Base-by-base conservation (phyloP, 371 early-diverging fungal species). In the Basidiobolus meristosporus region DNA sequence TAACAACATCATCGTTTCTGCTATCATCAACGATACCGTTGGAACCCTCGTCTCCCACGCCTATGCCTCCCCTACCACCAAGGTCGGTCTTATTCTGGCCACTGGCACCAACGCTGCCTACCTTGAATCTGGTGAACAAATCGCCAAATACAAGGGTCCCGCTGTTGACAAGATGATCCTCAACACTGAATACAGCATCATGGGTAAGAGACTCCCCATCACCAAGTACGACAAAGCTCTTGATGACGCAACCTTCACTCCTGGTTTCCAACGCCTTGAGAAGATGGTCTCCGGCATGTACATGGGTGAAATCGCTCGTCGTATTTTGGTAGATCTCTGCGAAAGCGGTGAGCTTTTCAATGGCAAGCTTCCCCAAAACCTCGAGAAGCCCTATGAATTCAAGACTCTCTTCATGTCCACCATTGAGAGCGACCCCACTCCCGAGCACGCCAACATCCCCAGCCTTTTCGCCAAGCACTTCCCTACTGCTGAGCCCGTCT, bases 281-380 rank as follows among this genome's bases (percentile, higher is more conserved):
- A 91, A 95, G 57, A 78, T 90, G 80, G 77, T 90, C n/a, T 79
- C 85, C 12, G 92, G 92, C n/a, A 70, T 84, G 46, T 90, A 88
- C 53, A 53, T 93, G 31, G 91, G 91, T 38, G 95, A 93, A 56
- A 50, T 93, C 15, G 73, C 72, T 16, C 70, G 95, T 31, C 68
- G 68, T 42, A 73, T 77, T 22, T 45, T 82, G 9, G 63, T 82
- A 20, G 78, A 90, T 49, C 70, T 89, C 49, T 70, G 89, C 29
- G 68, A 78, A 29, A 70, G 74, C 46, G 65, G 63, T 49, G 81
- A 74, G 16, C 50, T 90, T 12, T 90, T 87, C 50, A 46, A 51
- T 17, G 87, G 82, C 36, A 56, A 53, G 32, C 48, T 67, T 2
- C 72, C 79, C 2, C 55, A 62, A 22, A 59, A 53, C 18, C 49